These are phyloP conservation scores for Neurospora tetraspora DNA, from an alignment of 495 filamentous ascomycete species.

Conservation along the genomic window DNA sequence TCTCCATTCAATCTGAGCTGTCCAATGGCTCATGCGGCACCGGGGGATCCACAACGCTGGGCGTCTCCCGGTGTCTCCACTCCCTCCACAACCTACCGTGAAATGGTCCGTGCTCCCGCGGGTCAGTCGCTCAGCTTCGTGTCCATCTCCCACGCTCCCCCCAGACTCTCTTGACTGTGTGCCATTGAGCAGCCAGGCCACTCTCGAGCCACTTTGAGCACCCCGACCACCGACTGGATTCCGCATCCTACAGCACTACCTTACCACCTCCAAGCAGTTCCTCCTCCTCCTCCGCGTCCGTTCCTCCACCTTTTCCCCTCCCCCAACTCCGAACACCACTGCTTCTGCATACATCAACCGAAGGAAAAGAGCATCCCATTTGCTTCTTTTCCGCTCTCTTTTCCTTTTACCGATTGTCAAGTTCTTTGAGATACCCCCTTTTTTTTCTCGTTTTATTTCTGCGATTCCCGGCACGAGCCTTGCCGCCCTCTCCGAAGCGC, in stretches of 20 bases:
- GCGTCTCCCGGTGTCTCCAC: constrained; percentile 1
- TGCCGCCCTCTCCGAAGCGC: neutral
- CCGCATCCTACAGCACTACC: neutral
- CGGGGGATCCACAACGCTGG: neutral
- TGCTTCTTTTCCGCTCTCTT: constrained; percentile 22
- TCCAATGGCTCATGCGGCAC: neutral
- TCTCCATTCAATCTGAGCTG: neutral
- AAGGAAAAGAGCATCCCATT: constrained; percentile 30
- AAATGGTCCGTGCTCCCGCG: neutral
- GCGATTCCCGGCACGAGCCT: constrained; percentile 5
- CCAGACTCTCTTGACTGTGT: neutral
- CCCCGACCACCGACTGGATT: neutral
- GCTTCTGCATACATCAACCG: constrained; percentile 19
- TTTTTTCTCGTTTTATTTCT: constrained; percentile 17
- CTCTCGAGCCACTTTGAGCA: neutral
- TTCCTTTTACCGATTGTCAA: constrained; percentile 11
- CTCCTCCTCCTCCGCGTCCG: constrained; percentile 26
- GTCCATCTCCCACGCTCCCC: constrained; percentile 18
- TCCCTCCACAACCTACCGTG: constrained; percentile 1
- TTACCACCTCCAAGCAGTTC: constrained; percentile 10
- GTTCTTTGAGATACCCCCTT: constrained; percentile 23
- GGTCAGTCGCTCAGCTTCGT: constrained; percentile 13
- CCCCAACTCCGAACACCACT: constrained; percentile 17
- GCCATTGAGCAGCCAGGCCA: neutral
- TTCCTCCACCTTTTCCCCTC: constrained; percentile 31